phyloP scores from a whole-genome alignment of 129 eudicot genomes.

The Flaveria brownii region DNA sequence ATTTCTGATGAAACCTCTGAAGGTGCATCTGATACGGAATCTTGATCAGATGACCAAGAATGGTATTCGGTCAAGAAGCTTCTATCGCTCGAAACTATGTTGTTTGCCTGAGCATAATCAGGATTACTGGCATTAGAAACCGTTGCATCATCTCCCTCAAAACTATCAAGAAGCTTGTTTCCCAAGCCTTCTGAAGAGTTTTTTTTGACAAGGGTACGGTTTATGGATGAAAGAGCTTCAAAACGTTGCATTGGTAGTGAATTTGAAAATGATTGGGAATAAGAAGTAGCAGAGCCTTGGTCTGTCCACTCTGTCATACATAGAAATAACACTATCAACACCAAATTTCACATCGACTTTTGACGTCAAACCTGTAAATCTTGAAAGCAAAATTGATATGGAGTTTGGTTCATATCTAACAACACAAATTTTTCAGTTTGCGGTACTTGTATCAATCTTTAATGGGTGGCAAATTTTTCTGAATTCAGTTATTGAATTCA shows the following conservation, averaged over 20 bases:
- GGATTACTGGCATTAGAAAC: slow-evolving; percentile 36
- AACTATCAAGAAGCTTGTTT: slow-evolving; percentile 33
- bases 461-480: not conserved
- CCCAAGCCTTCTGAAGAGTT: slow-evolving; percentile 35
- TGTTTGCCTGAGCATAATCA: slow-evolving; percentile 27
- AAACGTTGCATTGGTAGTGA: slow-evolving; percentile 70
- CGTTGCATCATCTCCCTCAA: slow-evolving; percentile 36
- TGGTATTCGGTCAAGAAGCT: slow-evolving; percentile 41
- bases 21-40: slow-evolving; percentile 42
- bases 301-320: slow-evolving; percentile 64
- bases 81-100: slow-evolving; percentile 39
- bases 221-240: slow-evolving; percentile 62
- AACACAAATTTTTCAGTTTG: not conserved
- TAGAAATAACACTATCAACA: not conserved
- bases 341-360: not conserved
- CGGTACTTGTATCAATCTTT: not conserved
- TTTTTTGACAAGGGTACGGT: slow-evolving; percentile 48
- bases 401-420: not conserved
- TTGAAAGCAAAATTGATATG: slow-evolving; percentile 1
- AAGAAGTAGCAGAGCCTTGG: slow-evolving; percentile 52
- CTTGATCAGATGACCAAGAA: slow-evolving; percentile 51
- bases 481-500: not conserved
- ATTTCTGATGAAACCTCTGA: slow-evolving; percentile 46
- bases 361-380: not conserved
- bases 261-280: slow-evolving; percentile 45